phyloP scores from a whole-genome alignment of 495 filamentous ascomycete genomes.

The Parmelia sp. region DNA sequence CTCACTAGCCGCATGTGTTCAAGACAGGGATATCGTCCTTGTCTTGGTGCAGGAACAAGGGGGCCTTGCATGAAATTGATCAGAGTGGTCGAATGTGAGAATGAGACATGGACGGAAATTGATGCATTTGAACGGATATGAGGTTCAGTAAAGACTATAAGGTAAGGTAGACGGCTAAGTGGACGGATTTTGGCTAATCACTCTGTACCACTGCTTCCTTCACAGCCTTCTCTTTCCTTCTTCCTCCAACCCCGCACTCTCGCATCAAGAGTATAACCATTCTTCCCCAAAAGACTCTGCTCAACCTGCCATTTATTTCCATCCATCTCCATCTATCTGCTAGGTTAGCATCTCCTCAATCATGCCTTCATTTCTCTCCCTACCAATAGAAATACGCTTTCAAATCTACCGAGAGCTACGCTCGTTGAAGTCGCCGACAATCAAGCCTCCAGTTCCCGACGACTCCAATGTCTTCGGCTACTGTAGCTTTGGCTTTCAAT shows the following conservation, averaged over 20 bases:
- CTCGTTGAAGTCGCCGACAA: conserved; percentile 2
- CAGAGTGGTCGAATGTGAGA: too few relatives aligned
- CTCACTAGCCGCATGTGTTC: neutral
- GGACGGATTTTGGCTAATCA: neutral
- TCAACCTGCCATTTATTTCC: neutral
- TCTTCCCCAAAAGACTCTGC: neutral
- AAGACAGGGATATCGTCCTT: neutral
- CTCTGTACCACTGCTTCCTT: neutral
- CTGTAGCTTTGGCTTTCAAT: conserved; percentile 14
- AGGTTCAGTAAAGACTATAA: too few relatives aligned
- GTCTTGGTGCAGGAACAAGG: too few relatives aligned
- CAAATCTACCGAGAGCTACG: conserved; percentile 13
- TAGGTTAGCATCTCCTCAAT: neutral
- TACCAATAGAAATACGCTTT: conserved; percentile 12
- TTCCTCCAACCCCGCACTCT: neutral
- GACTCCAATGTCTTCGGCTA: conserved; percentile 1
- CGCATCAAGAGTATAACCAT: neutral
- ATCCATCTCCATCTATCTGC: neutral
- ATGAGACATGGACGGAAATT: too few relatives aligned
- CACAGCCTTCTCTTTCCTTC: neutral
- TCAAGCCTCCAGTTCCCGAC: neutral
- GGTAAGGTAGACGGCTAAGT: too few relatives aligned
- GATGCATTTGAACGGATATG: too few relatives aligned
- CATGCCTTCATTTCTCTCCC: conserved; percentile 2
- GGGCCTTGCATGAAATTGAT: neutral